Percentiles rank a stretch among this genome's conserved stretches.
Evolutionary conservation across 163 green algal genomes (phyloP).

Genomic region (Volvox carteri): DNA sequence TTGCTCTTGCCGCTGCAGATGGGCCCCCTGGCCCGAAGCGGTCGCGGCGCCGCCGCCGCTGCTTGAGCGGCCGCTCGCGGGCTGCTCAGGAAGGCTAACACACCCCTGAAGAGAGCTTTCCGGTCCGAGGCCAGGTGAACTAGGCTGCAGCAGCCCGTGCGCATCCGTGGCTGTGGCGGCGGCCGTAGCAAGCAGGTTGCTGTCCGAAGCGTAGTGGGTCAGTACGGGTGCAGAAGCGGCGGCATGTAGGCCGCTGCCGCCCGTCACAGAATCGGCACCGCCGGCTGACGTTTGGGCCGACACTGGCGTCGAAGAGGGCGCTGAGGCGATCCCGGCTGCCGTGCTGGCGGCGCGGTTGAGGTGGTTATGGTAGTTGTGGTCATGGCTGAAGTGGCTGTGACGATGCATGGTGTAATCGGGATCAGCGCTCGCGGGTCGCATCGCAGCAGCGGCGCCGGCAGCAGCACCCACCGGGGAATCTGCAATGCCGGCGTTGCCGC

Average conservation of each 20-base stretch:
- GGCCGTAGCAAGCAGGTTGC: not conserved
- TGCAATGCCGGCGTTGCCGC: not conserved
- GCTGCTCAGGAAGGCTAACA: conserved; percentile 9
- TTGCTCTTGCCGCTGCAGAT: not conserved
- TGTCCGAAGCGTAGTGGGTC: conserved; percentile 8
- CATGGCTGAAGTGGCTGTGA: conserved; percentile 3
- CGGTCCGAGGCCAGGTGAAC: not conserved
- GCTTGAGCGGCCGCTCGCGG: conserved; percentile 3
- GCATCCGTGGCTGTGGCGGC: not conserved
- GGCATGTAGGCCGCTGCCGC: conserved; percentile 12
- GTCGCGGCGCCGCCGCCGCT: conserved; percentile 32
- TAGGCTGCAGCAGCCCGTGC: not conserved
- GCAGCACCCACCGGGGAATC: not conserved
- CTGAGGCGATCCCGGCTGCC: not conserved
- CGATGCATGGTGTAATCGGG: not conserved
- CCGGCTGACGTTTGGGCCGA: conserved; percentile 20
- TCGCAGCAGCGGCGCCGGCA: not conserved
- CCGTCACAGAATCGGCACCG: not conserved
- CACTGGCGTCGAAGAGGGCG: not conserved
- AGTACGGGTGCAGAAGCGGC: conserved; percentile 28
- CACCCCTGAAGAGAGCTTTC: not conserved
- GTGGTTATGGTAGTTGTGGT: conserved; percentile 11
- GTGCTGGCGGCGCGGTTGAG: conserved; percentile 20
- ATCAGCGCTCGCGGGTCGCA: not conserved
- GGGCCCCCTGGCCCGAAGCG: not conserved